Evolutionary conservation across 176 grass and related monocot species (phyloP), one percentile per base, ranked within the genome.

Genomic region (Pharus latifolius): DNA sequence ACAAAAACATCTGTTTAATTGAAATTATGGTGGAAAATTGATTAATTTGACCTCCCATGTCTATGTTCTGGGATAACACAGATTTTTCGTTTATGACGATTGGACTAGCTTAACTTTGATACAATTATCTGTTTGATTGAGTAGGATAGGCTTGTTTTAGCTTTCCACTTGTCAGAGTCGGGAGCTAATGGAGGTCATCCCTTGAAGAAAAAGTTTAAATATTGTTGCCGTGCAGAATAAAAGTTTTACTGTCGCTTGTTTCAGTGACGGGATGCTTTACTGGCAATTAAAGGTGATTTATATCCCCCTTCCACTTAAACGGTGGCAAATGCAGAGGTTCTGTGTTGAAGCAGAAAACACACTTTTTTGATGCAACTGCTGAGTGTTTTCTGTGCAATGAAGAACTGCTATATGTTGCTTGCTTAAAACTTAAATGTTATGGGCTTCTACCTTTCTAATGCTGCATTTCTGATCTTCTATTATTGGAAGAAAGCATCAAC

Each of bases 31-130:
- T 64, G 49, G 57, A 12, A 65, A 44, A 23, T 65, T 28, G 64
- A 76, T 50, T 20, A 43, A 64, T 42, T 40, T 76, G 41, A 24
- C 50, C 25, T 50, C 62, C 46, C 65, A 19, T 80, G 42, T 81
- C 71, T 70, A 65, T 12, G 33, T 80, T 76, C 32, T 25, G 16
- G 38, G 46, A 20, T 22, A 58, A 49, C 58, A 37, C 30, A 56
- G 41, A 14, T 49, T 14, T 57, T 55, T 61, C 49, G 13, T 59
- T 38, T 14, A 31, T 59, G 43, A 46, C 24, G 42, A 48, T 72
- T 41, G 10, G 41, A 78, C 18, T 48, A 26, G 13, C 2, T 2
- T 31, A 58, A 30, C 15, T 24, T 49, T 38, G 22, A 30, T 23
- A 6, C 20, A 51, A 59, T 75, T 33, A 60, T 7, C 30, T 60